Base-by-base conservation (phyloP, 192 early-diverging fungal genomes). In the Entomortierella beljakovae region DNA sequence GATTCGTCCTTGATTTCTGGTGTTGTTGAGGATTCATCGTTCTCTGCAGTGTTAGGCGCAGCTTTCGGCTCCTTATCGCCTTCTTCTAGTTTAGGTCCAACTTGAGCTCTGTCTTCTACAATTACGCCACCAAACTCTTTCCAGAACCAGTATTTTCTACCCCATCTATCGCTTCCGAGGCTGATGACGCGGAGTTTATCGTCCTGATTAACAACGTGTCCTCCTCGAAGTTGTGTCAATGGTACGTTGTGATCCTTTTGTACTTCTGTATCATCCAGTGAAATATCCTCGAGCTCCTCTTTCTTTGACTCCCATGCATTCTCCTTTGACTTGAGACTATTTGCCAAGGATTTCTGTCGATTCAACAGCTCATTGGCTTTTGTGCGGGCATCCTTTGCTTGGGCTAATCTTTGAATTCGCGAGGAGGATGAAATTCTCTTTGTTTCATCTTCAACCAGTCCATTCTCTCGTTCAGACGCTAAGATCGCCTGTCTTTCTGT, bases 91-190 rank as follows among this genome's bases (percentile, higher is more conserved):
- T 64, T 58, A 0, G 75, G 75, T 0, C 51, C 75, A 15, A 79
- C 56, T 40, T 70, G 68, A 6, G 34, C 61, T n/a, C 75, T 60
- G 32, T 79, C 75, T 28, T 79, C 75, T 15, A 79, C 51, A 35
- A 79, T 69, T 8, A 79, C 66, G 40, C 75, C 75, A 11, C 75
- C 75, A 53, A 79, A 79, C 18, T 79, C 50, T 25, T 33, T 79
- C 75, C 75, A 79, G 62, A 79, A 70, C 75, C 75, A 79, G 35
- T 70, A 79, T 32, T 79, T 79, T 46, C 75, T 66, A 32, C 75
- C 75, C 75, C 75, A 79, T 8, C 75, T 61, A 40, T 79, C 75
- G 46, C 61, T 79, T 6, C 75, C 75, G 25, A 79, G 59, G 31
- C 67, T 60, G 18, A 79, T 49, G 20, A 79, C 67, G 2, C 75